Evolutionary conservation across 768 basidiomycete genomes (phyloP), one percentile per base, ranked within the genome.

Genomic region (Leccinum ochraceum): DNA sequence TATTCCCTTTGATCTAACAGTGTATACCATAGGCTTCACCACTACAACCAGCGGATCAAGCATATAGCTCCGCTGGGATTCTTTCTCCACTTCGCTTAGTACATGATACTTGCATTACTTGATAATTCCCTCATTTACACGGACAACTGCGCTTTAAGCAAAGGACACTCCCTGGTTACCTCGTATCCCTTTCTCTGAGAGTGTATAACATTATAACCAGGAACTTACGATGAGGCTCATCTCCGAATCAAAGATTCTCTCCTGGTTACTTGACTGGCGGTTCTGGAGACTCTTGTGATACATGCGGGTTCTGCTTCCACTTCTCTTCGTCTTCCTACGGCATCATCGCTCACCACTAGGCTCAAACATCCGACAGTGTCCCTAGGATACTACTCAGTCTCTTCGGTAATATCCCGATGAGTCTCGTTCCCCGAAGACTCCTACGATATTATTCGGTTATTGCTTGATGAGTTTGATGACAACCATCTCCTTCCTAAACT

Each of bases 41-140:
- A 75, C 72, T 6, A 72, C 74, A 6, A 74, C 62, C 4, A 62
- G 69, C 30, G 73, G 74, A 48, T 54, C 73, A 34, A 75, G 73
- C 36, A 63, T 76, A 59, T 74, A 66, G 34, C 10, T 46, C 8
- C 17, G 24, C 17, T 34, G 13, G 60, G 36, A 49, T 22, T 4
- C 24, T 50, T 16, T 56, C 39, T 39, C 28, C n/a, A 37, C 14
- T 54, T 44, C 17, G 17, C 32, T 52, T 13, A 44, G 52, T 46
- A 59, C 20, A 32, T 58, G 53, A 64, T 53, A 60, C 37, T 50
- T 54, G 11, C 20, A n/a, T 53, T 9, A 51, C 20, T 10, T 50
- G 28, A 16, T 32, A 13, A 28, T 28, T 28, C 28, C 28, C 7
- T 28, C 28, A 61, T 37, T 52, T 57, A 71, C 66, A 28, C 5